Percentiles rank a stretch among this genome's conserved stretches.
Evolutionary conservation across 2,329 filamentous ascomycete species (phyloP).

Genomic region (Erysiphe pulchra): DNA sequence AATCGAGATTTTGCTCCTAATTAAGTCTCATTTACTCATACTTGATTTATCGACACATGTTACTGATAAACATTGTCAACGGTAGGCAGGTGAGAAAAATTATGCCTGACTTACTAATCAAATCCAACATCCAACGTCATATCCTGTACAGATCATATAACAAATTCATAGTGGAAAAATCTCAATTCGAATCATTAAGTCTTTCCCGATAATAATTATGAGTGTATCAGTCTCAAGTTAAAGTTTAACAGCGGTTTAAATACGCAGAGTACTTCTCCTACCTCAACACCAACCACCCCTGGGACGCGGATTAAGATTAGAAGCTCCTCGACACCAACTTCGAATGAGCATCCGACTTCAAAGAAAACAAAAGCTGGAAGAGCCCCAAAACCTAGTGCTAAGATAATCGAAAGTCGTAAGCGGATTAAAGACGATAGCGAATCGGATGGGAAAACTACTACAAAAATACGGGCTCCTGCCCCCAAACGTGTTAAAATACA

Average conservation of each 20-base stretch:
- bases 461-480: conserved; percentile 6
- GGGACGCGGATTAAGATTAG: conserved; percentile 1
- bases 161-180: too few relatives aligned
- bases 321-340: conserved; percentile 2
- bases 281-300: not conserved
- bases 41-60: too few relatives aligned
- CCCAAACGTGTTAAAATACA: conserved; percentile 23
- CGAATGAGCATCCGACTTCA: conserved; percentile 3
- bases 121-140: too few relatives aligned
- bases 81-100: too few relatives aligned
- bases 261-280: conserved; percentile 1
- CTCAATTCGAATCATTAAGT: too few relatives aligned
- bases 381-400: conserved; percentile 31
- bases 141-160: too few relatives aligned
- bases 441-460: conserved; percentile 20
- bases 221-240: conserved; percentile 10
- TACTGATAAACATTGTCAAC: too few relatives aligned
- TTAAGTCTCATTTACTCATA: too few relatives aligned
- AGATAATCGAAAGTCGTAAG: conserved; percentile 30
- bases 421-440: conserved; percentile 28
- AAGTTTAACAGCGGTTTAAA: conserved; percentile 3
- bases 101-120: too few relatives aligned
- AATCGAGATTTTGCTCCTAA: too few relatives aligned
- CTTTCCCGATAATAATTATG: conserved; percentile 5
- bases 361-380: conserved; percentile 33